phyloP scores from a whole-genome alignment of 306 rosid genomes.

The Casuarina equisetifolia region DNA sequence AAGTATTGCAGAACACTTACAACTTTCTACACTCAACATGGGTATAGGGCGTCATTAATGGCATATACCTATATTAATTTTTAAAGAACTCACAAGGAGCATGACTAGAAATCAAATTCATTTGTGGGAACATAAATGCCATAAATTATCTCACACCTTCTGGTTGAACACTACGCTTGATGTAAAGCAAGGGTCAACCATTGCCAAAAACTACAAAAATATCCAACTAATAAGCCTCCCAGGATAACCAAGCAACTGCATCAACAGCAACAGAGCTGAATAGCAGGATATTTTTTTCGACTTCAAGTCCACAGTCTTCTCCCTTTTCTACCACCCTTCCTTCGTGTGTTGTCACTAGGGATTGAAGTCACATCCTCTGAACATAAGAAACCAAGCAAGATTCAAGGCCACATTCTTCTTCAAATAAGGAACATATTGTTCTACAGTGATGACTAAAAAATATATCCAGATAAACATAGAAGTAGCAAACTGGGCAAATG shows the following conservation, averaged over 20 bases:
- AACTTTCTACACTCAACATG: neutral
- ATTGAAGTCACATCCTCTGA: constrained; percentile 13
- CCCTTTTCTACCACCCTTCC: constrained; percentile 13
- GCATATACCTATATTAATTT: neutral
- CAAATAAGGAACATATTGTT: neutral
- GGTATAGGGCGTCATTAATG: neutral
- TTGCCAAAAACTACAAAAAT: neutral
- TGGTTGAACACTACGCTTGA: neutral
- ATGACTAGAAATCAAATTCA: neutral
- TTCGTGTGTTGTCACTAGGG: constrained; percentile 10
- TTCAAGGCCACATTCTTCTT: neutral
- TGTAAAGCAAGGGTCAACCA: neutral
- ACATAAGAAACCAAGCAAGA: neutral
- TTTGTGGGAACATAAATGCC: neutral
- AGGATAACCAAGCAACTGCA: neutral
- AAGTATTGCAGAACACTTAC: no score
- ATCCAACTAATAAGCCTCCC: neutral
- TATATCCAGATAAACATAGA: neutral
- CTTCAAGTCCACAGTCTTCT: neutral
- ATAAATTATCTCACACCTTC: constrained; percentile 1
- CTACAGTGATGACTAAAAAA: neutral
- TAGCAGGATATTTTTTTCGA: neutral
- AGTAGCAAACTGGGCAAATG: neutral
- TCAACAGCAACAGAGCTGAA: neutral
- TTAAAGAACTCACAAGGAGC: neutral